Conservation (phyloP, 2,329 filamentous ascomycete species). For the Septoria linicola region DNA sequence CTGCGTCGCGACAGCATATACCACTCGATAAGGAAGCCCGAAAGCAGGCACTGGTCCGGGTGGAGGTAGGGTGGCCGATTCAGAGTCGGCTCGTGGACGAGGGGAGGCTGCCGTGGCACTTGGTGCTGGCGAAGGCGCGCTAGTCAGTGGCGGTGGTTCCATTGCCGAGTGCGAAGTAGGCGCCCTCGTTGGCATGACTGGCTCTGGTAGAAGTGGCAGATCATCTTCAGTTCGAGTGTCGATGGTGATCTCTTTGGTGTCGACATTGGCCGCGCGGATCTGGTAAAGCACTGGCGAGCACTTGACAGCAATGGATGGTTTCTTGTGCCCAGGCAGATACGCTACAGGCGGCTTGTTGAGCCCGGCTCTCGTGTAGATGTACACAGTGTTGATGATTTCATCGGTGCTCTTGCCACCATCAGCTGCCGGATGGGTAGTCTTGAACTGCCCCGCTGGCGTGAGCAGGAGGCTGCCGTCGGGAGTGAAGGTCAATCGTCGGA, state of each 20-base stretch:
- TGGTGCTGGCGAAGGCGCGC: conserved; percentile 52
- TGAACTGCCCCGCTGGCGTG: conserved; percentile 93
- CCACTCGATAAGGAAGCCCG: conserved; percentile 83
- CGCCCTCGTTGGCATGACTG: conserved; percentile 57
- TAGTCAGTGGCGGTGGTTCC: conserved; percentile 73
- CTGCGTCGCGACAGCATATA: conserved; percentile 96
- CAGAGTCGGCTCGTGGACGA: conserved; percentile 49
- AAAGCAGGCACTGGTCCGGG: conserved; percentile 66
- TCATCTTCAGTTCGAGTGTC: conserved; percentile 86
- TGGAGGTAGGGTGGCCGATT: conserved; percentile 50
- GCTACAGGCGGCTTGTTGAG: conserved; percentile 96
- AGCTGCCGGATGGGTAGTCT: conserved; percentile 68
- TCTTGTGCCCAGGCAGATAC: conserved; percentile 94
- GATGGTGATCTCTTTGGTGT: conserved; percentile 87
- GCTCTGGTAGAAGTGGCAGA: conserved; percentile 80
- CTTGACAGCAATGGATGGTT: conserved; percentile 91
- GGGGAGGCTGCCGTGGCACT: conserved; percentile 56
- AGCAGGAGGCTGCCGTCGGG: conserved; percentile 92
- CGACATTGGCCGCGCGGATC: conserved; percentile 62
- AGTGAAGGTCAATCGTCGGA: conserved; percentile 87
- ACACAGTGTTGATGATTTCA: conserved; percentile 94
- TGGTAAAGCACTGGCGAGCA: conserved; percentile 91
- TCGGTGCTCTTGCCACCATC: conserved; percentile 73
- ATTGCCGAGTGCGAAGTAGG: conserved; percentile 67
- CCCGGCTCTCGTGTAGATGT: conserved; percentile 93